Percentiles rank a stretch among this genome's conserved stretches.
Evolutionary conservation across 2,329 filamentous ascomycete species (phyloP).

Genomic region (Aspergillus oerlinghausenensis): DNA sequence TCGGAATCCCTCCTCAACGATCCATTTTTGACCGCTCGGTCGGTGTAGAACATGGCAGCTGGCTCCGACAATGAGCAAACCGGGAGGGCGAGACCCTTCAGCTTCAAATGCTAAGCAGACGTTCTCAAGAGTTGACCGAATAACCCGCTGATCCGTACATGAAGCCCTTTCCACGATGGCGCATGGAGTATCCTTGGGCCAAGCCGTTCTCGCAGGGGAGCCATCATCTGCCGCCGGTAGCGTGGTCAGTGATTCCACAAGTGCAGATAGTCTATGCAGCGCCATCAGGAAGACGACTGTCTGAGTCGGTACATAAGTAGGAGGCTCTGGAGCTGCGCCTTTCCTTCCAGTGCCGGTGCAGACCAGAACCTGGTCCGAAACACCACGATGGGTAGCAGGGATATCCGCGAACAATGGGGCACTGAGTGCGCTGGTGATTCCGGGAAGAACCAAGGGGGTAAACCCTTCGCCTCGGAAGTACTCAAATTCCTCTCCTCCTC

Average conservation of each 20-base stretch:
- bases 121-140: constrained; percentile 75
- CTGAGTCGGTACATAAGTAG: constrained; percentile 67
- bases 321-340: constrained; percentile 75
- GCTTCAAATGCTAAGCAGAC: constrained; percentile 80
- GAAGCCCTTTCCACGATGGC: constrained; percentile 91
- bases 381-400: constrained; percentile 80
- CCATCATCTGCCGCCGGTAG: constrained; percentile 23
- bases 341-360: constrained; percentile 95
- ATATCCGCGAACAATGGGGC: constrained; percentile 86
- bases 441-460: constrained; percentile 70
- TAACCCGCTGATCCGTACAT: constrained; percentile 89
- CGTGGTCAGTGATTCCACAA: constrained; percentile 65
- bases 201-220: constrained; percentile 37
- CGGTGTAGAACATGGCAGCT: constrained; percentile 74
- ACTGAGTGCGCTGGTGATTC: constrained; percentile 81
- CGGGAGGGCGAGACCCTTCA: constrained; percentile 84
- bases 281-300: constrained; percentile 96
- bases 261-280: constrained; percentile 71
- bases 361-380: constrained; percentile 89
- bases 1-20: constrained; percentile 80
- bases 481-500: constrained; percentile 85
- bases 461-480: constrained; percentile 74
- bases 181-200: constrained; percentile 77
- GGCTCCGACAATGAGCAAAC: constrained; percentile 76
- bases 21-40: constrained; percentile 63